Base-by-base conservation (phyloP, 352 stramenopile genomes). In the Phytophthora multivora region DNA sequence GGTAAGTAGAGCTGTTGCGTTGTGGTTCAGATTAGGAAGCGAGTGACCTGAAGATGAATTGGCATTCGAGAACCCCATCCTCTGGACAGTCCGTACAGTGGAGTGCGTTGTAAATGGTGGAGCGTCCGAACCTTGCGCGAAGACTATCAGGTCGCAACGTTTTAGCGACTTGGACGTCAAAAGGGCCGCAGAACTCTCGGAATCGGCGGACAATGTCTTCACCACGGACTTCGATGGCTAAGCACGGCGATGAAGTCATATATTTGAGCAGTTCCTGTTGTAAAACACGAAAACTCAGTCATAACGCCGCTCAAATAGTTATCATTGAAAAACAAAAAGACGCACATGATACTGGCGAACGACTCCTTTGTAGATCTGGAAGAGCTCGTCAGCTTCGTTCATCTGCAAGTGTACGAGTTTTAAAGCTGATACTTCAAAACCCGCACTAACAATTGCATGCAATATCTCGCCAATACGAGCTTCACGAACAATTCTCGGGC, bases 61-160 rank as follows among this genome's bases (percentile, higher is more conserved):
- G 79, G 49, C 86, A 87, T 66, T 98, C 95, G 12, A 97, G 74
- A 28, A 88, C 69, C 12, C 91, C 92, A 73, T 98, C 93, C 53
- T 97, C 91, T 3, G 78, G 69, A 39, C 96, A 83, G 67, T 98
- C 95, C 0, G 95, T 98, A 71, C 92, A 98, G 63, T 98, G 93
- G 15, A 98, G 77, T 15, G 83, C 93, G 68, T 98, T 98, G 46
- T 87, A 72, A 46, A 97, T 69, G 16, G 66, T 86, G 58, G 86
- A 86, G 15, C 80, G 79, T 18, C 93, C 96, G 65, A 95, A 97
- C n/a, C 72, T 83, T 16, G 85, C 95, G 26, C 96, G 86, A 23
- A 98, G 75, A 28, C 85, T 93, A 36, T 79, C 59, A 1, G 93
- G 88, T 25, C 83, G 80, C 36, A 99, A 59, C 38, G 86, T 79